A percentile compares a stretch with the other conserved stretches of the same genome.
These are phyloP conservation scores for Pichia sp. DNA, from an alignment of 1,139 yeast genomes.

Conservation along the genomic window DNA sequence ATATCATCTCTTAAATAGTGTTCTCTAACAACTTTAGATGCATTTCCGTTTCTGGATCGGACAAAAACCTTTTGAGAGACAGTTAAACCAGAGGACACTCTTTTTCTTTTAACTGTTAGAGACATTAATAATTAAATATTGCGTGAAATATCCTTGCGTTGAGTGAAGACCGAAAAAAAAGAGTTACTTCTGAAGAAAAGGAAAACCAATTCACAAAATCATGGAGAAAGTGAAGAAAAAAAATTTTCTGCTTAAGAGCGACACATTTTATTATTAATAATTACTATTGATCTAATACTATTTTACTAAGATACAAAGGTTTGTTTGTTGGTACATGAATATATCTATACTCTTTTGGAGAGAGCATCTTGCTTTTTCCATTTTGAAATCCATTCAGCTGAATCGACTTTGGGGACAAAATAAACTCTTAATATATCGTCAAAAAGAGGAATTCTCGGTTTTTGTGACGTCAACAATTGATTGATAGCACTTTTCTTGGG, in stretches of 20 bases:
- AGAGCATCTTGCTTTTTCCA: slow-evolving; percentile 68
- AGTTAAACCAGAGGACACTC: slow-evolving; percentile 50
- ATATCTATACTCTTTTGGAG: slow-evolving; percentile 37
- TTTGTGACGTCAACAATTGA: slow-evolving; percentile 54
- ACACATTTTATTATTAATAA: no score
- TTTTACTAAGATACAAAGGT: no score
- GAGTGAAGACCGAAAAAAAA: no score
- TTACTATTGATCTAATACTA: no score
- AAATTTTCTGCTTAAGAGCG: no score
- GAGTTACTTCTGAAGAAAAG: no score
- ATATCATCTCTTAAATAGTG: slow-evolving; percentile 89
- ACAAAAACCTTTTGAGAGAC: slow-evolving; percentile 91
- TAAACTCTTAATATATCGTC: slow-evolving; percentile 71
- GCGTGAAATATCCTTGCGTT: no score
- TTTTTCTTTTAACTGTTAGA: slow-evolving; percentile 32
- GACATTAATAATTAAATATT: slow-evolving; percentile 7
- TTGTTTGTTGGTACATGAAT: no score
- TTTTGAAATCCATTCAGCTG: slow-evolving; percentile 55
- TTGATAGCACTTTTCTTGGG: slow-evolving; percentile 72
- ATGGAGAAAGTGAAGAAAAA: no score
- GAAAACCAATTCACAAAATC: no score
- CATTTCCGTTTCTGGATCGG: slow-evolving; percentile 82
- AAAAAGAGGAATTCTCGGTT: slow-evolving; percentile 69
- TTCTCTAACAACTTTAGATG: slow-evolving; percentile 86
- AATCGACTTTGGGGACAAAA: slow-evolving; percentile 69